Percentiles rank a stretch among this genome's conserved stretches.
Evolutionary conservation across 2,329 filamentous ascomycete genomes (phyloP).

Genomic region (Nemania diffusa): DNA sequence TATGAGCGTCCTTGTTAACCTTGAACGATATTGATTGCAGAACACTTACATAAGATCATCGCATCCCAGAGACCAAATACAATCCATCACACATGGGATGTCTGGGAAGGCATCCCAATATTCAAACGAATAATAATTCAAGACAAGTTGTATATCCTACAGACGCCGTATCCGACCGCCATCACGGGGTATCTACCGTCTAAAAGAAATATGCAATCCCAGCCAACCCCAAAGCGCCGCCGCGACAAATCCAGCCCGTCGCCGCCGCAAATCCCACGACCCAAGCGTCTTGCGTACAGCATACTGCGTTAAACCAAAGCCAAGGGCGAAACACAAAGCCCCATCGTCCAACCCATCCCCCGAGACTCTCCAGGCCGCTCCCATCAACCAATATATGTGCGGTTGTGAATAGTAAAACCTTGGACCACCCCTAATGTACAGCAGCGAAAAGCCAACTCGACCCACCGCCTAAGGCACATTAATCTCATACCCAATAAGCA

Average conservation of each 20-base stretch:
- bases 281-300: neutral
- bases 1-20: too few species aligned
- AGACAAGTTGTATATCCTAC: neutral
- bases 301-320: neutral
- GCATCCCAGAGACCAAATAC: too few species aligned
- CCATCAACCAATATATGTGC: neutral
- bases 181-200: neutral
- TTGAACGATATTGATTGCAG: too few species aligned
- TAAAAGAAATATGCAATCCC: neutral
- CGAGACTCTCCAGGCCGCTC: neutral
- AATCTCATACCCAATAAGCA: constrained; percentile 95
- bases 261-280: neutral
- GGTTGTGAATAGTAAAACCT: too few species aligned
- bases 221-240: neutral
- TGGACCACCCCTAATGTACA: too few species aligned
- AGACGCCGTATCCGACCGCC: neutral
- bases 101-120: neutral
- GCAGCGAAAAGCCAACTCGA: too few species aligned
- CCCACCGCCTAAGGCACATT: constrained; percentile 51
- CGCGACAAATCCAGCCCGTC: neutral
- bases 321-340: too few species aligned
- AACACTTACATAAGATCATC: too few species aligned
- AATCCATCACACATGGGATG: neutral
- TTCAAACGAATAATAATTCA: neutral
- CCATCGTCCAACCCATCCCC: neutral